phyloP scores from a whole-genome alignment of 169 alveolate genomes.

The Cryptosporidium viatorum region DNA sequence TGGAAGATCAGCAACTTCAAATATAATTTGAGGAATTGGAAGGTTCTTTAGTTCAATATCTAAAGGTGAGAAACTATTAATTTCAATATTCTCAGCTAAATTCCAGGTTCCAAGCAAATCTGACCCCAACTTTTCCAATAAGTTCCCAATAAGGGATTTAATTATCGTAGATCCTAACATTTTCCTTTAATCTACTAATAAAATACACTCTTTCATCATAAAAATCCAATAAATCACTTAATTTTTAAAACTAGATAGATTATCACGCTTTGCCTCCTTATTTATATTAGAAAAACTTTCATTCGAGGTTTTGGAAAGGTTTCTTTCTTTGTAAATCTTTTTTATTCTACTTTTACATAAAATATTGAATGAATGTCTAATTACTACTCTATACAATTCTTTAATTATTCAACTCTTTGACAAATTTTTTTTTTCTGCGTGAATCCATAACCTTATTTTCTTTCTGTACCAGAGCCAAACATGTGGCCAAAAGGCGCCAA shows the following conservation, averaged over 20 bases:
- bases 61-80: conserved; percentile 57
- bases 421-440: background rate
- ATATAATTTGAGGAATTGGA: conserved; percentile 85
- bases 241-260: background rate
- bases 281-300: background rate
- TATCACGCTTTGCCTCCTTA: background rate
- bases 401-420: background rate
- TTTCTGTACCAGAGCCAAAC: conserved; percentile 2
- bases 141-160: conserved; percentile 44
- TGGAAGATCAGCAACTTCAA: conserved; percentile 84
- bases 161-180: conserved; percentile 54
- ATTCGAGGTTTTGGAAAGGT: background rate
- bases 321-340: too few species aligned
- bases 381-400: background rate
- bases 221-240: background rate
- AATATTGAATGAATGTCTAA: background rate
- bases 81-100: conserved; percentile 58
- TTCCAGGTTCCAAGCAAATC: conserved; percentile 66
- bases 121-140: conserved; percentile 63
- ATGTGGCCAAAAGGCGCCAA: conserved; percentile 66
- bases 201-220: background rate
- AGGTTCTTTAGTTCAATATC: conserved; percentile 84
- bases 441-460: conserved; percentile 6
- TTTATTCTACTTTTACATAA: background rate
- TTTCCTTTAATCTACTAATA: background rate